Percentiles rank a stretch among this genome's conserved stretches.
These are phyloP conservation scores for Bolboschoenus planiculmis DNA, from an alignment of 176 grass and related monocot species.

Conservation along the genomic window DNA sequence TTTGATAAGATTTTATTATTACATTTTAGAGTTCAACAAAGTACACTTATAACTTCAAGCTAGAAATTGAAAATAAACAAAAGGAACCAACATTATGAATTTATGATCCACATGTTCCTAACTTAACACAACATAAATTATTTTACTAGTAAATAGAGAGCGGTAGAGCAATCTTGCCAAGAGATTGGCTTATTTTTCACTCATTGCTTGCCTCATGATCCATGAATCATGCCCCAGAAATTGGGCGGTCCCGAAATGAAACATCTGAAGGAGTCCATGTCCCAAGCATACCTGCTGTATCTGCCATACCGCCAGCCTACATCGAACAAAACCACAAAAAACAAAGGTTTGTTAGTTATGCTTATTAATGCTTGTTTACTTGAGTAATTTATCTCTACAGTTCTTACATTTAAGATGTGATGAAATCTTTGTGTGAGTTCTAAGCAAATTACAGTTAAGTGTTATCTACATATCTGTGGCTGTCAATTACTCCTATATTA, in stretches of 20 bases:
- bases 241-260: not conserved
- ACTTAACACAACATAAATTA: not conserved
- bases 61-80: not conserved
- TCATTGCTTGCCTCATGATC: not conserved
- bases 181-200: not conserved
- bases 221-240: not conserved
- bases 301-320: not conserved
- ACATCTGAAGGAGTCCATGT: not conserved
- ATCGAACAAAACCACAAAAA: no score
- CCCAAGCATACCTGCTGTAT: not conserved
- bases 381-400: not conserved
- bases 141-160: not conserved
- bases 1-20: not conserved
- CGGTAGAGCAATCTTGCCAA: not conserved
- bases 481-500: not conserved
- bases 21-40: not conserved
- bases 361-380: not conserved
- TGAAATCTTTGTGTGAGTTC: not conserved
- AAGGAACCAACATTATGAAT: not conserved
- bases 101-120: not conserved
- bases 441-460: not conserved
- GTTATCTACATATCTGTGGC: no score
- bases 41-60: not conserved
- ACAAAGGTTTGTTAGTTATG: no score
- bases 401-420: not conserved